Percentiles rank a stretch among this genome's conserved stretches.
These are phyloP conservation scores for Incumbomyces delicatus DNA, from an alignment of 2,329 filamentous ascomycete species.

Conservation along the genomic window DNA sequence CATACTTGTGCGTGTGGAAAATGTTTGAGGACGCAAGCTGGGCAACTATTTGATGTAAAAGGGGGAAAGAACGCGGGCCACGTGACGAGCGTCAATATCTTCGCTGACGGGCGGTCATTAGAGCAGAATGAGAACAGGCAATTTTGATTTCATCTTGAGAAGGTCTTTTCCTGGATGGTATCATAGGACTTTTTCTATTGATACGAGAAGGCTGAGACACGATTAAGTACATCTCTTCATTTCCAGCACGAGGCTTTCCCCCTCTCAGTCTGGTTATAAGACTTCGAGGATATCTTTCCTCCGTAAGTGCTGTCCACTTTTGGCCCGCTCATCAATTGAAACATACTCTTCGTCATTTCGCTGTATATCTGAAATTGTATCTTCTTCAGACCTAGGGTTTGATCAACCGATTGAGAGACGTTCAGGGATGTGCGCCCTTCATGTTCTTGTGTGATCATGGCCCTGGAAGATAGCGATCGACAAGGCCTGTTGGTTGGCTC, in stretches of 20 bases:
- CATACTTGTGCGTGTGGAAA: too few species aligned
- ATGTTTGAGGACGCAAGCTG: too few species aligned
- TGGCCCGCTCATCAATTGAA: slow-evolving; percentile 5
- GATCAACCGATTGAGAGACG: too few species aligned
- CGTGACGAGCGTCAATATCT: too few species aligned
- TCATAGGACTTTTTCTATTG: not conserved
- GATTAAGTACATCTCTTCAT: slow-evolving; percentile 73
- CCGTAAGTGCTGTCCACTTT: slow-evolving; percentile 71
- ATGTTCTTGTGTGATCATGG: not conserved
- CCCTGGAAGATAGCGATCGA: too few species aligned
- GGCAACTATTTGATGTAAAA: too few species aligned
- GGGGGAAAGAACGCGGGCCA: too few species aligned
- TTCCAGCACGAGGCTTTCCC: slow-evolving; percentile 97
- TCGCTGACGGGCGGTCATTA: too few species aligned
- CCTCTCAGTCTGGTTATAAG: slow-evolving; percentile 39
- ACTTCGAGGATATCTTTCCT: slow-evolving; percentile 90
- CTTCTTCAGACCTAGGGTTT: not conserved
- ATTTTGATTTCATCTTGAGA: too few species aligned
- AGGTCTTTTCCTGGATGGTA: too few species aligned
- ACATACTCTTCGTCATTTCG: not conserved
- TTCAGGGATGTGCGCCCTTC: not conserved
- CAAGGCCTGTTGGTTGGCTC: slow-evolving; percentile 18
- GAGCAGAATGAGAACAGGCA: too few species aligned
- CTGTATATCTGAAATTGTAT: not conserved
- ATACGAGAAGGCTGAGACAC: slow-evolving; percentile 49